These are phyloP conservation scores for Cryphonectria radicalis DNA, from an alignment of 2,329 filamentous ascomycete genomes.

Conservation along the genomic window DNA sequence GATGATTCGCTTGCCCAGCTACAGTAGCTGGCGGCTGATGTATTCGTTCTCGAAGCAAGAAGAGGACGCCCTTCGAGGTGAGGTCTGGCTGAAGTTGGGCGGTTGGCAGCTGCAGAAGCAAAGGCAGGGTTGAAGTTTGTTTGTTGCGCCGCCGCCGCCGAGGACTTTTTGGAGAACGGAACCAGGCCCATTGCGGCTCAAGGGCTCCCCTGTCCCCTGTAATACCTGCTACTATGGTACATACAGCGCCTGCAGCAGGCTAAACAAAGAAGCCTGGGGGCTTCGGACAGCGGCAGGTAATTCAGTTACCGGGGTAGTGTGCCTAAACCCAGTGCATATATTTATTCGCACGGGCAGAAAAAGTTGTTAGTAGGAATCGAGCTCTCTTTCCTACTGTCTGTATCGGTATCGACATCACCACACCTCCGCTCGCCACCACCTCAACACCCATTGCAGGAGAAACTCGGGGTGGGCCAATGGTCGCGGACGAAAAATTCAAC, in stretches of 20 bases:
- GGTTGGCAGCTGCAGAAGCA: background rate
- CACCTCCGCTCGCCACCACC: slow-evolving; percentile 1
- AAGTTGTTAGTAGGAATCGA: slow-evolving; percentile 7
- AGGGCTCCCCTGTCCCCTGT: background rate
- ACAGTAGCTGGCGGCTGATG: background rate
- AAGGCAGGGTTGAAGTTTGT: background rate
- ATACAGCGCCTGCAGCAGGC: background rate
- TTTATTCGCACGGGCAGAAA: slow-evolving; percentile 10
- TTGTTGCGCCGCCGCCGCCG: background rate
- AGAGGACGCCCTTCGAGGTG: background rate
- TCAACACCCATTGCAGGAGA: background rate
- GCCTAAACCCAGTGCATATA: background rate
- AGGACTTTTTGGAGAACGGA: background rate
- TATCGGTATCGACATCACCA: background rate
- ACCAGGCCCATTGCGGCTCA: background rate
- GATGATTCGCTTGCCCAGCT: background rate
- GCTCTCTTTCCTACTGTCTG: background rate
- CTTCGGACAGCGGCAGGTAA: background rate
- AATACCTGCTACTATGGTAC: too few relatives aligned
- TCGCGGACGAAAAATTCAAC: background rate
- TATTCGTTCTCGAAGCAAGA: background rate
- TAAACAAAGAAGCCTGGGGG: background rate
- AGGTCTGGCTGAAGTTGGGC: background rate
- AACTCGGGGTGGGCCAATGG: background rate
- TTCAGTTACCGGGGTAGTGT: background rate